Conservation (phyloP, 2,329 filamentous ascomycete genomes). For the Ascochyta viciae-villosae region DNA sequence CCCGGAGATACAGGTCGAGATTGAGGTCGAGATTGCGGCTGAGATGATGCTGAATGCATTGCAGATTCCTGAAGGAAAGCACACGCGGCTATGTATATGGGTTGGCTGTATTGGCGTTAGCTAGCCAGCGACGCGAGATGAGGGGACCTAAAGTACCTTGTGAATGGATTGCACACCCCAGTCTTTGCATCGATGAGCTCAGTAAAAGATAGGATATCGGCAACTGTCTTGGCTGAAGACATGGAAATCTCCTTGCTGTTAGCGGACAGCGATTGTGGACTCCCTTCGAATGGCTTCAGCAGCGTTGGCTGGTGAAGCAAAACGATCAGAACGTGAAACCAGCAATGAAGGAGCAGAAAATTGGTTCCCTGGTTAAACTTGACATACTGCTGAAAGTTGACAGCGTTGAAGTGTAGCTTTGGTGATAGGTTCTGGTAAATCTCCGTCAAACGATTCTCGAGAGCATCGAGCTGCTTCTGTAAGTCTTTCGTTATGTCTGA, state of each 20-base stretch:
- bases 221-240: constrained; percentile 90
- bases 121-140: not conserved
- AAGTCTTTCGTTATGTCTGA: constrained; percentile 78
- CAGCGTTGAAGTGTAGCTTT: constrained; percentile 80
- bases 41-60: constrained; percentile 69
- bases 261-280: constrained; percentile 74
- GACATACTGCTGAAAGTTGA: constrained; percentile 86
- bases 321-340: constrained; percentile 88
- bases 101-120: constrained; percentile 65
- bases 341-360: constrained; percentile 85
- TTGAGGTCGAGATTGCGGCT: constrained; percentile 66
- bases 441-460: constrained; percentile 80
- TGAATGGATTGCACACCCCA: constrained; percentile 87
- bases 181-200: constrained; percentile 86
- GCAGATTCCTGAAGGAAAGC: constrained; percentile 86
- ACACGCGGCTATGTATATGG: constrained; percentile 89
- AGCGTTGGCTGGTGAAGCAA: constrained; percentile 84
- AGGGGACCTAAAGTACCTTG: constrained; percentile 49
- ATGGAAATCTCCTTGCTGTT: constrained; percentile 83
- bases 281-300: constrained; percentile 75
- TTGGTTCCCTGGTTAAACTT: constrained; percentile 82
- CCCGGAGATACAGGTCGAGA: constrained; percentile 13
- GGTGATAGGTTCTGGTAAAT: constrained; percentile 78
- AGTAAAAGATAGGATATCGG: constrained; percentile 85
- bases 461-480: constrained; percentile 72